Evolutionary conservation across 768 basidiomycete genomes (phyloP).

Genomic region (Termitomyces sp.): DNA sequence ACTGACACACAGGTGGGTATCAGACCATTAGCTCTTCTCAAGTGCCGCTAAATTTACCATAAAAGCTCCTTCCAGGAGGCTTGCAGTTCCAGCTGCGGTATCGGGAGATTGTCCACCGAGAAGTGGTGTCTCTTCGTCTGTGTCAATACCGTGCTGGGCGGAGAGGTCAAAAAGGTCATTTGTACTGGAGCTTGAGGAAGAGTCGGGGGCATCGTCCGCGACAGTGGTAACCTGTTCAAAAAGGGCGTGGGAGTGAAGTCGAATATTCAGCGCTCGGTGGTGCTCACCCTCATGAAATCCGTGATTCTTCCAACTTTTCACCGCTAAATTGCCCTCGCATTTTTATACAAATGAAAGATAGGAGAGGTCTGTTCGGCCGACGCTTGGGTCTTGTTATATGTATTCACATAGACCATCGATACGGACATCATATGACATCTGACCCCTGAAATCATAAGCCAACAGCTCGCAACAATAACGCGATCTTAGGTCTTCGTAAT

Average conservation of each 20-base stretch:
- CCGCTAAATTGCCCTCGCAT: not conserved
- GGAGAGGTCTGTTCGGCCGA: not conserved
- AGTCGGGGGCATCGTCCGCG: not conserved
- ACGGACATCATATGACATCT: not conserved
- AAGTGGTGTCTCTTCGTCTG: slow-evolving; percentile 56
- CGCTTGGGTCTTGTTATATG: not conserved
- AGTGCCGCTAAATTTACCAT: slow-evolving; percentile 57
- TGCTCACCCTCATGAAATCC: not conserved
- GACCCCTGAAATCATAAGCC: not conserved
- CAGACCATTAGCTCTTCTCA: not conserved
- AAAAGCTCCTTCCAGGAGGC: slow-evolving; percentile 86
- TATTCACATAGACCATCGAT: not conserved
- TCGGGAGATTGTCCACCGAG: slow-evolving; percentile 30
- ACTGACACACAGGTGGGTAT: slow-evolving; percentile 35
- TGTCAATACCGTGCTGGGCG: slow-evolving; percentile 11
- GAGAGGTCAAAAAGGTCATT: not conserved
- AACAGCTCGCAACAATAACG: not conserved
- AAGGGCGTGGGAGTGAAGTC: not conserved
- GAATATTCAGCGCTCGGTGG: too few species aligned
- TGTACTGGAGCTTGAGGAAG: not conserved
- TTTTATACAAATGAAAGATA: not conserved
- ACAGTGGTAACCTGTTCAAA: not conserved
- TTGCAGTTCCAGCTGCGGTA: slow-evolving; percentile 76
- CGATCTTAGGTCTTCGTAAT: not conserved
- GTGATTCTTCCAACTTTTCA: not conserved